phyloP scores from a whole-genome alignment of 345 rosid species.

The Eucalyptus erythrocorys region DNA sequence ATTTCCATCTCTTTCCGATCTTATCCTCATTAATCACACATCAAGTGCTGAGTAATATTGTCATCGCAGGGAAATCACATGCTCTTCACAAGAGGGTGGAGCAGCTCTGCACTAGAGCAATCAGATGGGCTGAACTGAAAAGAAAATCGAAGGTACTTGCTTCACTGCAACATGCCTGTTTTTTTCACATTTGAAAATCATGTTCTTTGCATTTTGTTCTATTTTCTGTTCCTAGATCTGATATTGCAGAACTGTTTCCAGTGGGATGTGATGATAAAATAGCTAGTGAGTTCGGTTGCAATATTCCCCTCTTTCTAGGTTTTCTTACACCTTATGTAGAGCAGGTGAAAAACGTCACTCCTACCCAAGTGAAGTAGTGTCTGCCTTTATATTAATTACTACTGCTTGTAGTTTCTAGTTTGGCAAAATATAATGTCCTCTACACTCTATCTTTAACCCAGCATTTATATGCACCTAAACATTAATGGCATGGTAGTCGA shows the following conservation, averaged over 20 bases:
- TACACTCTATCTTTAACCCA: neutral
- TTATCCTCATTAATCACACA: neutral
- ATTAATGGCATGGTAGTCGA: neutral
- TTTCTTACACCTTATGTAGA: neutral
- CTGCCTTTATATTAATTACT: neutral
- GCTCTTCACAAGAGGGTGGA: constrained; percentile 99
- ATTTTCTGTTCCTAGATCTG: neutral
- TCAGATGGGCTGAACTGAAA: constrained; percentile 89
- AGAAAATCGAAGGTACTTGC: constrained; percentile 76
- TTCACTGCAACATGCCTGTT: neutral
- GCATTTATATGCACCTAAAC: neutral
- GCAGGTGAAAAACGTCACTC: neutral
- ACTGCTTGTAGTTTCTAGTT: neutral
- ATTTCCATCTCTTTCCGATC: neutral
- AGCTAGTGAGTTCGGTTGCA: neutral
- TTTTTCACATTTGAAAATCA: neutral
- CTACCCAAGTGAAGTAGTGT: neutral
- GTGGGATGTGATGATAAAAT: neutral
- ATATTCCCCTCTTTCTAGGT: neutral
- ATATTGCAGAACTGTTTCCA: neutral
- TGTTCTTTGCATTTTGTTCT: neutral
- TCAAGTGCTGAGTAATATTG: neutral
- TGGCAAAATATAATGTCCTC: neutral
- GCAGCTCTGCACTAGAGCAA: constrained; percentile 94
- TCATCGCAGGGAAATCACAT: constrained; percentile 80